Evolutionary conservation across 176 grass and related monocot genomes (phyloP), one percentile per base, ranked within the genome.

Genomic region (Carex littledalei): DNA sequence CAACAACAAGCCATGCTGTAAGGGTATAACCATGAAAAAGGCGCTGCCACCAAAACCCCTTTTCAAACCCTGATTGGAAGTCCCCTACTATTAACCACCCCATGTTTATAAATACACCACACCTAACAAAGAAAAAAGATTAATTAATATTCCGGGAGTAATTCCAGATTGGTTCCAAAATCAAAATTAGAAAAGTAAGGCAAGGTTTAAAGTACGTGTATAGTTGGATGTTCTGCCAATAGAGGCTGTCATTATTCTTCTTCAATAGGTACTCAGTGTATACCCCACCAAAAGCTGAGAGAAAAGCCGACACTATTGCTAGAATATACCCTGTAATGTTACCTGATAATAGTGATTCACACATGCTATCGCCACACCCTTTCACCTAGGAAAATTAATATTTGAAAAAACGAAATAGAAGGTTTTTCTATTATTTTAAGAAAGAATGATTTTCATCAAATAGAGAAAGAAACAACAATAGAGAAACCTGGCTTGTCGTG

Each of bases 201-300:
- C 7, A 84, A 59, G 66, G 49, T 47, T 47, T 86, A 91, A 91
- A 89, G 39, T 94, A 95, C 96, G 18, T 99, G 86, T 99, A 99
- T 87, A 99, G 87, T 86, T 98, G 93, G 49, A 89, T 87, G 86
- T 99, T 94, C 85, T 99, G 96, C 96, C 96, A 99, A 82, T 92
- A 94, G 56, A 99, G 86, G 59, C 93, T 95, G 68, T 95, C 96
- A 89, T 88, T 99, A 57, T 94, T 99, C 85, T 95, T 99, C 91
- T 99, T 99, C 96, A 99, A 93, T 65, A 99, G 84, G 80, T 99
- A 99, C 81, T 99, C 91, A 22, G 91, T 95, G 70, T 99, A 99
- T 43, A 99, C 86, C 85, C 96, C 90, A 88, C 89, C 96, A 81
- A 99, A 87, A 58, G 96, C 96, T 86, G 96, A 99, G 83, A 99